These are phyloP conservation scores for Fremontodendron californicum DNA, from an alignment of 345 rosid species.

Conservation along the genomic window DNA sequence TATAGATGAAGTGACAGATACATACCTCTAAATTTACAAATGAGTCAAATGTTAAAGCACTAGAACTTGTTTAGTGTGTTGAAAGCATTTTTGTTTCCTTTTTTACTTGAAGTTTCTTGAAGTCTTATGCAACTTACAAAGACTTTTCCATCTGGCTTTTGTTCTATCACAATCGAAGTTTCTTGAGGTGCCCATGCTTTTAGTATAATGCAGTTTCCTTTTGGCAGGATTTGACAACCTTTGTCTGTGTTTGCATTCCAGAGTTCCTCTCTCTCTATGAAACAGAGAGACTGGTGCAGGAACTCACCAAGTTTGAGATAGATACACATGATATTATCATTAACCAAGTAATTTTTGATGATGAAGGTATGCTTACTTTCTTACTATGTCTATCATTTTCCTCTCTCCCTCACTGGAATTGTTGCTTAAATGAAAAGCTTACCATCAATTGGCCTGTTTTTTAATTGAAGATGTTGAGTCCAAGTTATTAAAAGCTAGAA, in stretches of 20 bases:
- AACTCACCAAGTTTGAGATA: constrained; percentile 96
- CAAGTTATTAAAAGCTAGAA: constrained; percentile 87
- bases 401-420: neutral
- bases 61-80: neutral
- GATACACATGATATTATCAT: constrained; percentile 94
- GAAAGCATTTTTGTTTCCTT: neutral
- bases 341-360: constrained; percentile 88
- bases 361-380: constrained; percentile 56
- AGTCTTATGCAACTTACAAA: neutral
- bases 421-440: constrained; percentile 13
- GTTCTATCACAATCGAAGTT: neutral
- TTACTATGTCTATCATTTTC: neutral
- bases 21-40: neutral
- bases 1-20: neutral
- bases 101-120: neutral
- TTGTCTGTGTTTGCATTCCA: constrained; percentile 95
- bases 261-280: constrained; percentile 98
- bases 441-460: constrained; percentile 3
- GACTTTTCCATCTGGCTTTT: neutral
- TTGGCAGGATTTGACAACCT: constrained; percentile 91
- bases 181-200: neutral
- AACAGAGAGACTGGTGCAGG: constrained; percentile 98
- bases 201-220: constrained; percentile 12
- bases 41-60: neutral
- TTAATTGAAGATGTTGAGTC: constrained; percentile 64